Conservation (phyloP, 176 grass and related monocot genomes). For the Bolboschoenus planiculmis region DNA sequence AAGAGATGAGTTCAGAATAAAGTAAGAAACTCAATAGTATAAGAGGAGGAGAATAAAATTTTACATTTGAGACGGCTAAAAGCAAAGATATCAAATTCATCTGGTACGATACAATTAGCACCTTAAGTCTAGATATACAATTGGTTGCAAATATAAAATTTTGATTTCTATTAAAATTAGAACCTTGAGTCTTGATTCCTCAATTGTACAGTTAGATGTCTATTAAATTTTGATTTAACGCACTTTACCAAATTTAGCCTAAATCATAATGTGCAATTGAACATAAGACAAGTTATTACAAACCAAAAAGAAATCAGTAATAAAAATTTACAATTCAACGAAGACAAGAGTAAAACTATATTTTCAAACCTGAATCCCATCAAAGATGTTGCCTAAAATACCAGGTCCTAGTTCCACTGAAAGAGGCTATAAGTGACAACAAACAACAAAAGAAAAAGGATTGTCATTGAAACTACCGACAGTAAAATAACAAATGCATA, state of each 20-base stretch:
- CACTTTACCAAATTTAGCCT: not conserved
- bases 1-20: conserved; percentile 9
- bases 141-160: no score
- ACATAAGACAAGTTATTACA: not conserved
- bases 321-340: not conserved
- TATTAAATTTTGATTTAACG: not conserved
- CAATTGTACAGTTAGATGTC: not conserved
- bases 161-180: no score
- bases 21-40: not conserved
- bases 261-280: not conserved
- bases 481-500: not conserved
- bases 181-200: not conserved
- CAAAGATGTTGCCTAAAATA: conserved; percentile 94
- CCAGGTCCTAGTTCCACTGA: conserved; percentile 74
- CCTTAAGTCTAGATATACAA: not conserved
- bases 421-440: conserved; percentile 50
- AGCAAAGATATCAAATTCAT: not conserved
- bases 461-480: not conserved
- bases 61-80: not conserved
- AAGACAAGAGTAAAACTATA: not conserved
- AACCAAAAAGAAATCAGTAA: not conserved
- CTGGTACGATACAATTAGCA: not conserved
- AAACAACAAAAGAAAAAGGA: not conserved
- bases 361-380: conserved; percentile 73
- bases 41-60: not conserved